phyloP scores from a whole-genome alignment of 202 grass and related monocot species.

The Setaria viridis region DNA sequence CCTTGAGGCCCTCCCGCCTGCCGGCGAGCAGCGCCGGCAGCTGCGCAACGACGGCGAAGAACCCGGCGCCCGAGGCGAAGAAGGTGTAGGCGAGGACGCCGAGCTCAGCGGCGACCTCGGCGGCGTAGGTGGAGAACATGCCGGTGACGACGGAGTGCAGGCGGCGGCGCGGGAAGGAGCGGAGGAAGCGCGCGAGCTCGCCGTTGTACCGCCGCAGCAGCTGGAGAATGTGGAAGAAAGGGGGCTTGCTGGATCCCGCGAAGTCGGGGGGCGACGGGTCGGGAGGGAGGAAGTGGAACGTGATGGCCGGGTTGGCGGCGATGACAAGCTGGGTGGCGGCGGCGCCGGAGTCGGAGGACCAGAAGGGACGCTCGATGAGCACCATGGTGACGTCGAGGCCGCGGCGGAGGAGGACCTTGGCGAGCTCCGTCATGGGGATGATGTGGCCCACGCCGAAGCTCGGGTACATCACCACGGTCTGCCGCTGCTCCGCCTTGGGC shows the following conservation, averaged over 20 bases:
- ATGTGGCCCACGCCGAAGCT: neutral
- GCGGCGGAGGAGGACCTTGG: neutral
- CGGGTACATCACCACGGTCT: neutral
- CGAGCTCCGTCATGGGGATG: constrained; percentile 13
- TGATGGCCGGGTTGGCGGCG: neutral
- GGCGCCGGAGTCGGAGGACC: neutral
- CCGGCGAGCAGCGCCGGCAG: too few species aligned
- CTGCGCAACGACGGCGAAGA: too few species aligned
- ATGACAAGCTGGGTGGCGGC: neutral
- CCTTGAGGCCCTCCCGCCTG: too few species aligned
- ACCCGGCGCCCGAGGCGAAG: too few species aligned
- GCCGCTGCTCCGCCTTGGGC: neutral
- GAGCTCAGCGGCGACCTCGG: neutral
- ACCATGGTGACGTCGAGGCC: neutral
- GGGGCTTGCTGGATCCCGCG: neutral
- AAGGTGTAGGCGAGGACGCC: too few species aligned
- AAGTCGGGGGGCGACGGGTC: neutral
- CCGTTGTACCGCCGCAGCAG: neutral
- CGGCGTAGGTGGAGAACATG: constrained; percentile 3
- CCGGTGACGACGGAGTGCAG: neutral
- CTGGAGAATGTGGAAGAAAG: neutral
- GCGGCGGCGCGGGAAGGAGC: neutral
- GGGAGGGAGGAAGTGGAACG: neutral
- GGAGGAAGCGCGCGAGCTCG: neutral
- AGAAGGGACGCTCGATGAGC: neutral